phyloP scores from a whole-genome alignment of 257 asterid genomes.

The Solanum ossicruentum region DNA sequence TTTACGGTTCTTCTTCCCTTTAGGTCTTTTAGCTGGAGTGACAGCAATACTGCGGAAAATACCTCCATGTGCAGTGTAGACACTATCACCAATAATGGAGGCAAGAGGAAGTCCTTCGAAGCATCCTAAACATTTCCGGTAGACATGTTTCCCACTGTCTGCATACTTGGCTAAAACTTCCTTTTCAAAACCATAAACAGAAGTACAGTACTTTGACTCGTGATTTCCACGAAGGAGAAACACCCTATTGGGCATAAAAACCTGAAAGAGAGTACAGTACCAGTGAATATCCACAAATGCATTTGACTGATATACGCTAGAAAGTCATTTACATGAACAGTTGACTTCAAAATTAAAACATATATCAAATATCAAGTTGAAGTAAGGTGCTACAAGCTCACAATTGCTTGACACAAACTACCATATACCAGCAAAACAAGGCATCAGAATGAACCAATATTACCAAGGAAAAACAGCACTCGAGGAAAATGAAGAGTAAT shows the following conservation, averaged over 20 bases:
- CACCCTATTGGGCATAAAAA: constrained; percentile 74
- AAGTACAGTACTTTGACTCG: constrained; percentile 92
- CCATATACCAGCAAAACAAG: background rate
- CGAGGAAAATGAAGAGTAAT: background rate
- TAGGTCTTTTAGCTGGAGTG: constrained; percentile 70
- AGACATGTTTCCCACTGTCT: constrained; percentile 82
- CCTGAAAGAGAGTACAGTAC: constrained; percentile 23
- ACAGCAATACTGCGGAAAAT: constrained; percentile 62
- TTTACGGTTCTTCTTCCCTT: constrained; percentile 70
- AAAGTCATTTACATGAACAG: background rate
- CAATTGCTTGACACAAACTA: background rate
- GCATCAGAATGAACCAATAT: background rate
- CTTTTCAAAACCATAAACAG: constrained; percentile 93
- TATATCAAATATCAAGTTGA: background rate
- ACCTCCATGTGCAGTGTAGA: constrained; percentile 97
- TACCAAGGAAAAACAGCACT: background rate
- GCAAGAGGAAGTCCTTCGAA: constrained; percentile 99
- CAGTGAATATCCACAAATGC: background rate
- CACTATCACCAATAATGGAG: constrained; percentile 66
- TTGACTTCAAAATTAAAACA: background rate
- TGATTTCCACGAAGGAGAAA: constrained; percentile 94
- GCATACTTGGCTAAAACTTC: constrained; percentile 79
- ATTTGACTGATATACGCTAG: background rate
- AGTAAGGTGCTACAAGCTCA: background rate
- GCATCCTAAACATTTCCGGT: constrained; percentile 92